Percentiles rank a stretch among this genome's conserved stretches.
phyloP scores from a whole-genome alignment of 805 yeast genomes.

The Zygotorulaspora chibaensis region DNA sequence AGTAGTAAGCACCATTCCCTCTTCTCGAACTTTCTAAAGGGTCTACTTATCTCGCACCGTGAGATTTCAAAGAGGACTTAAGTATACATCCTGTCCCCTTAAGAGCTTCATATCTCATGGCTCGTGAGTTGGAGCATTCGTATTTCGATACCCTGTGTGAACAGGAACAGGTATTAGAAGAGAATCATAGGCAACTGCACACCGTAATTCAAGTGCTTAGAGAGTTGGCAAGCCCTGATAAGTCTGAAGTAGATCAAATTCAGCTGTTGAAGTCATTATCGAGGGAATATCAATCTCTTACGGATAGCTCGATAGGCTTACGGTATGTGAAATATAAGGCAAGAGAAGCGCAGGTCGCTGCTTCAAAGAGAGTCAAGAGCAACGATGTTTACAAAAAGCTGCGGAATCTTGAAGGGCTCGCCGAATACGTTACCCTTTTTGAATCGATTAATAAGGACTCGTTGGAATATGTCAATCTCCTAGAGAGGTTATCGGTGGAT shows the following conservation, averaged over 20 bases:
- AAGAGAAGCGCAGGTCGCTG: conserved; percentile 18
- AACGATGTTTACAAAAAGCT: conserved; percentile 3
- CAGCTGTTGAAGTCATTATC: conserved; percentile 15
- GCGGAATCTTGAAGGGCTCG: conserved; percentile 9
- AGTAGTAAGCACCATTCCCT: too few relatives aligned
- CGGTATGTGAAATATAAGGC: conserved; percentile 22
- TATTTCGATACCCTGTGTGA: conserved; percentile 29
- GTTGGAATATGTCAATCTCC: conserved; percentile 24
- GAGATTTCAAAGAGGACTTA: too few relatives aligned
- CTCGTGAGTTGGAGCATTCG: conserved; percentile 8
- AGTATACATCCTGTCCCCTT: too few relatives aligned
- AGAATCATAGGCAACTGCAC: conserved; percentile 18
- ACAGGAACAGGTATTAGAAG: conserved; percentile 22
- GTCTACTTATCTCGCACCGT: too few relatives aligned
- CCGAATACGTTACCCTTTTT: conserved; percentile 18
- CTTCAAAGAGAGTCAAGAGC: conserved; percentile 7
- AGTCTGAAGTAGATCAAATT: conserved; percentile 16
- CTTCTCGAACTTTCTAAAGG: too few relatives aligned
- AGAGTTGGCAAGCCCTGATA: conserved; percentile 13
- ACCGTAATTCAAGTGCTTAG: conserved; percentile 13
- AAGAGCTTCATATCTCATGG: neutral
- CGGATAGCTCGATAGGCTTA: conserved; percentile 17
- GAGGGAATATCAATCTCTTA: conserved; percentile 12
- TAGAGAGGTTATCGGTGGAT: conserved; percentile 29
- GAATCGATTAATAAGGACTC: conserved; percentile 20